Conservation (phyloP, 2,329 filamentous ascomycete species). For the Colletotrichum gloeosporioides region DNA sequence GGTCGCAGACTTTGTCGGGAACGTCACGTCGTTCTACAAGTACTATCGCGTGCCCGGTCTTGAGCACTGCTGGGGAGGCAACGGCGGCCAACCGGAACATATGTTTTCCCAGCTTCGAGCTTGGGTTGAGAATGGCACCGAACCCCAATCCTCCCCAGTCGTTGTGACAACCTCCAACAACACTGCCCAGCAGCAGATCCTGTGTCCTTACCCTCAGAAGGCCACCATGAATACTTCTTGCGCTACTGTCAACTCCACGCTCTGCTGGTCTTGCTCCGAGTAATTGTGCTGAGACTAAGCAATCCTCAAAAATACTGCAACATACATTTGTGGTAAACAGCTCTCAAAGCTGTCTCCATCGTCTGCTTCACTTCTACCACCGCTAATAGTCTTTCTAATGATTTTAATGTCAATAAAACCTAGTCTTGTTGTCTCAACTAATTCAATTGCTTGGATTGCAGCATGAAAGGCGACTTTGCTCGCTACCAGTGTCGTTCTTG, state of each 20-base stretch:
- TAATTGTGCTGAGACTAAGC: neutral
- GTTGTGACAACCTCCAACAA: neutral
- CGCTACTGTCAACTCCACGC: neutral
- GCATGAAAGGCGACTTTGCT: neutral
- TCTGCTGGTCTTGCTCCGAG: neutral
- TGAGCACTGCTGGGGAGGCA: slow-evolving; percentile 33
- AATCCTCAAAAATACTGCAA: neutral
- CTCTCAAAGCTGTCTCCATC: neutral
- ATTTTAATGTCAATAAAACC: neutral
- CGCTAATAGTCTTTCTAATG: neutral
- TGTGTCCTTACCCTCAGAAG: neutral
- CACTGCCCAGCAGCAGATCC: neutral
- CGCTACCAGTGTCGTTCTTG: neutral
- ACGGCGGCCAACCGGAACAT: slow-evolving; percentile 25
- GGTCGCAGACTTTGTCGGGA: slow-evolving; percentile 19
- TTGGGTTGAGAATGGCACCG: slow-evolving; percentile 36
- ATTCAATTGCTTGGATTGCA: neutral
- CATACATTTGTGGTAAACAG: neutral
- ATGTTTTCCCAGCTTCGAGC: slow-evolving; percentile 28
- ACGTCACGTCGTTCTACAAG: slow-evolving; percentile 32
- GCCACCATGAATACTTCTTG: neutral
- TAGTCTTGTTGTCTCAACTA: neutral
- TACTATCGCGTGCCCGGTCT: slow-evolving; percentile 35
- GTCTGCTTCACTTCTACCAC: neutral
- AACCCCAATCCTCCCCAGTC: slow-evolving; percentile 8